Base-by-base conservation (phyloP, 1,284 basidiomycete species). In the Cerioporus squamosus region DNA sequence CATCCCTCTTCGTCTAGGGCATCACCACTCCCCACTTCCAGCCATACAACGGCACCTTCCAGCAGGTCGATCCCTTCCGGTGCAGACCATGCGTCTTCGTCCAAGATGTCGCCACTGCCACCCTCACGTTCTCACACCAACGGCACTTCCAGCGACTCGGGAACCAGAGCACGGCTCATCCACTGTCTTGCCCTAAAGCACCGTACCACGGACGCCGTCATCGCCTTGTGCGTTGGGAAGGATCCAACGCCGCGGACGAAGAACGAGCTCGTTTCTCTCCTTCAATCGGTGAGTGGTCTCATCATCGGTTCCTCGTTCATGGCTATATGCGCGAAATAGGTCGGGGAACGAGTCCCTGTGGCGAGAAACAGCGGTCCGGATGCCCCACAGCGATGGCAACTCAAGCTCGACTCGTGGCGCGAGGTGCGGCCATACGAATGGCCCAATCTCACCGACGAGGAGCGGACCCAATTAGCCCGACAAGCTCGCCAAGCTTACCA, bases 341-440 rank as follows among this genome's bases (percentile, higher is more conserved):
- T 88, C 15, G 84, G 80, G 12, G 84, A 86, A 62, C 76, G 75
- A 50, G 66, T 69, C 8, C 70, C 73, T 22, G 50, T 69, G 2
- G 53, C 72, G 7, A 78, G 70, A 62, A 75, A 71, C 39, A 74
- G 74, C 2, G 67, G 67, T 20, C 69, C 75, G 54, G 70, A 67
- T 36, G 67, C 77, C 0, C 70, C 74, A 2, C 75, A 75, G 53
- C 63, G 66, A 0, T 91, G 86, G 80, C 65, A 72, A 24, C 81
- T 91, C 58, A 86, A 83, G 59, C 72, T 77, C 18, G 66, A 71
- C 33, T 72, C 80, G 0, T 91, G 88, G 87, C 76, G 75, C 26
- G 85, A 90, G 63, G 84, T 90, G 20, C 84, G 87, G 6, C 90
- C 90, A 0, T 86, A 79, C 58, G 84, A 85, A 60, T 87, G 81